These are phyloP conservation scores for Paulownia fortunei DNA, from an alignment of 257 asterid species.

Conservation along the genomic window DNA sequence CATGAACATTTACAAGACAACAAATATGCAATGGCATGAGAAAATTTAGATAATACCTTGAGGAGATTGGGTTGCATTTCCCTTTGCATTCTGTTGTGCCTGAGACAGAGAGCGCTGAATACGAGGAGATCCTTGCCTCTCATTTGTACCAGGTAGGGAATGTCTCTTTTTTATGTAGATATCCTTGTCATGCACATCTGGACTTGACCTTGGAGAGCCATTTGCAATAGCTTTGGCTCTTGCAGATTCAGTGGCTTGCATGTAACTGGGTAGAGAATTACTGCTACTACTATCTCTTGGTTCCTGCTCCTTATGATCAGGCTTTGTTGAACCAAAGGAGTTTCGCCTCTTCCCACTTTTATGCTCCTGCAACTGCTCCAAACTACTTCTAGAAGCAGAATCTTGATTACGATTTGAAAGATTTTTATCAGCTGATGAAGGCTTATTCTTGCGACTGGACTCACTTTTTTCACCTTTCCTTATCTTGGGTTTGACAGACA, in stretches of 20 bases:
- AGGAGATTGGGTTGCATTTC: constrained; percentile 73
- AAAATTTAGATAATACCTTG: constrained; percentile 63
- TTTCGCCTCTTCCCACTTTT: constrained; percentile 67
- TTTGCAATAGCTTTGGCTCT: constrained; percentile 79
- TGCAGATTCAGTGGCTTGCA: constrained; percentile 99
- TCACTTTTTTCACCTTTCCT: constrained; percentile 55
- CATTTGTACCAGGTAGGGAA: constrained; percentile 73
- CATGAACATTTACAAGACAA: neutral
- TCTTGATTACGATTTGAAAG: constrained; percentile 51
- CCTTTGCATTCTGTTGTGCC: constrained; percentile 72
- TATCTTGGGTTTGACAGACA: constrained; percentile 69
- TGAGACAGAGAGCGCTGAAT: constrained; percentile 77
- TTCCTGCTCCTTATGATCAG: constrained; percentile 75
- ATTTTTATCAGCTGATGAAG: constrained; percentile 57
- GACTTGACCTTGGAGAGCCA: constrained; percentile 93
- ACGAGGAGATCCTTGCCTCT: constrained; percentile 89
- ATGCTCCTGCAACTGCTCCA: constrained; percentile 67
- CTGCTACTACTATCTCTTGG: constrained; percentile 79
- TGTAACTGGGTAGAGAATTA: constrained; percentile 84
- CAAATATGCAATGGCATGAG: constrained; percentile 7
- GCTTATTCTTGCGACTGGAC: constrained; percentile 52
- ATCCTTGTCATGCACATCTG: constrained; percentile 86
- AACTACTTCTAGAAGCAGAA: constrained; percentile 54
- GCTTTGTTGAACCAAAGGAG: constrained; percentile 72
- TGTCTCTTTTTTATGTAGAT: constrained; percentile 72